Conservation (phyloP, 345 rosid genomes). For the Syzygium oleosum region DNA sequence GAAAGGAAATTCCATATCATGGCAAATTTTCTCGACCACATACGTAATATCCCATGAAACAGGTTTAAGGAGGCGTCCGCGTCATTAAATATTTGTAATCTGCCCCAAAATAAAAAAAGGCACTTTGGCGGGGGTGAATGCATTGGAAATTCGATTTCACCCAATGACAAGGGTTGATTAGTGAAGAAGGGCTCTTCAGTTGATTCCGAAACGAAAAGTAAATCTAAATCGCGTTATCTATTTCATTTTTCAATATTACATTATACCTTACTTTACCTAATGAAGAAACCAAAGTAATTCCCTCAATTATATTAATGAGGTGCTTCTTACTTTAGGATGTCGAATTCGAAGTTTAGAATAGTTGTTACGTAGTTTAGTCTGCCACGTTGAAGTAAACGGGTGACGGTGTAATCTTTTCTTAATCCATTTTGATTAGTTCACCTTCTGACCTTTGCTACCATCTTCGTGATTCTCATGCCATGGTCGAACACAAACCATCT, state of each 20-base stretch:
- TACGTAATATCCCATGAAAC: neutral
- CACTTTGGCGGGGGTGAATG: neutral
- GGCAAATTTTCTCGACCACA: neutral
- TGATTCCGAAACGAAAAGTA: neutral
- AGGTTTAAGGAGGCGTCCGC: neutral
- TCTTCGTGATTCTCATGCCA: neutral
- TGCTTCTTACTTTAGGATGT: neutral
- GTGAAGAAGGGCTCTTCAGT: neutral
- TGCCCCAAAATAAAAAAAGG: neutral
- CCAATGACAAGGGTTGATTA: neutral
- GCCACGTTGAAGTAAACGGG: neutral
- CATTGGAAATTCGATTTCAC: neutral
- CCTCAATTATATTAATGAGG: neutral
- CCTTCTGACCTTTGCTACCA: neutral
- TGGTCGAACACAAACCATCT: neutral
- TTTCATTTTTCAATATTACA: neutral
- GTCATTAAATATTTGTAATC: neutral
- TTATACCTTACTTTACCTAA: neutral
- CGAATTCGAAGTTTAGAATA: neutral
- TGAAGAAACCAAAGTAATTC: neutral
- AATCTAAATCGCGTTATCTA: neutral
- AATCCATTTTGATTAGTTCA: neutral
- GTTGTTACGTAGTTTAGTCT: neutral
- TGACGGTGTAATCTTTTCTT: neutral
- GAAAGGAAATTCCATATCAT: neutral